Evolutionary conservation across 805 yeast species (phyloP), one percentile per base, ranked within the genome.

Genomic region (Trichomonascus vanleenenianus): DNA sequence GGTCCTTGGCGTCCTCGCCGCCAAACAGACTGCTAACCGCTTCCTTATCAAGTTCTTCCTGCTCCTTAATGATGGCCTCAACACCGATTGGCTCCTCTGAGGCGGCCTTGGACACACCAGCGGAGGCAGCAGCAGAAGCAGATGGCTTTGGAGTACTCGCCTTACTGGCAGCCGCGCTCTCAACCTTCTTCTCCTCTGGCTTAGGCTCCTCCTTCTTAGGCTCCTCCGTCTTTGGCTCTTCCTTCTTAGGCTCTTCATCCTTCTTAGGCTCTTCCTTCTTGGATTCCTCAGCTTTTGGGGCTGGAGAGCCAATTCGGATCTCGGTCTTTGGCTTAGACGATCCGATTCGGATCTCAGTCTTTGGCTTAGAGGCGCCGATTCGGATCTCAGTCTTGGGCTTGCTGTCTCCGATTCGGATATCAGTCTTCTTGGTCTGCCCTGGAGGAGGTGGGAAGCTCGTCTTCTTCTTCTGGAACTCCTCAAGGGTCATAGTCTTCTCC

Each of bases 11-110:
- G 20, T 51, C 59, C 42, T 51, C 56, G 60, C 95, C 95, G 53
- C 96, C 97, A 61, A 86, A 93, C 85, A 93, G 70, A 59, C 94
- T 98, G 48, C 78, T 81, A 53, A 93, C 87, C 53, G 89, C 78
- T 56, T 83, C 93, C 60, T 85, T 85, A 63, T 91, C 96, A 47
- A 89, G 78, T 33, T 84, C 91, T 61, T 84, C 95, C 65, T 80
- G 87, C 59, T 81, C 86, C 54, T 75, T 78, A 54, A 67, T 68
- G 30, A 80, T 55, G 5, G 76, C 71, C 49, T 78, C 86, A n/a
- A 77, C 71, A 39, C 65, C 52, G 10, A 50, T 55, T 44, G 39
- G 49, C 15, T 51, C 46, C 34, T 49, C 47, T 20, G 53, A 36
- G 27, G 52, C 47, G 31, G 41, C 51, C 39, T 54, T 46, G 52